These are phyloP conservation scores for Dysphania ambrosioides DNA, from an alignment of 148 eudicot genomes.

Conservation along the genomic window DNA sequence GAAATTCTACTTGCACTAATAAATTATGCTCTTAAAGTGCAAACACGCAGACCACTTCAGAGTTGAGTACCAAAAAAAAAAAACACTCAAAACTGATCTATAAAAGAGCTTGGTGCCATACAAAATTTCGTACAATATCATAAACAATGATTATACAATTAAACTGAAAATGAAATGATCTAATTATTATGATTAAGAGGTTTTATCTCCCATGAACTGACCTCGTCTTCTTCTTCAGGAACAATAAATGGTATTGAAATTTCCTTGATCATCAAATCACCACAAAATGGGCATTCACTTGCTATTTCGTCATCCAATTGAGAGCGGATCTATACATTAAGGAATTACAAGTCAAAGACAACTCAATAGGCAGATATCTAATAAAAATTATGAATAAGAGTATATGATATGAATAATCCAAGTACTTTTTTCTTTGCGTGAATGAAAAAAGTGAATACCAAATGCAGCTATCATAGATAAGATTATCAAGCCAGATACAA, in stretches of 20 bases:
- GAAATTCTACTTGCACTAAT: no score
- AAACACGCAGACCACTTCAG: no score
- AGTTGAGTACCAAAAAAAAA: no score
- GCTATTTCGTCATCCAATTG: slow-evolving; percentile 91
- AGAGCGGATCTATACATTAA: slow-evolving; percentile 59
- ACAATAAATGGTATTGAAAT: slow-evolving; percentile 76
- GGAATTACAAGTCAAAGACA: slow-evolving; percentile 9
- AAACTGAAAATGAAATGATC: slow-evolving; percentile 51
- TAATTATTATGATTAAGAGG: slow-evolving; percentile 42
- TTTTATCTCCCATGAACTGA: slow-evolving; percentile 75
- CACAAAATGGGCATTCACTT: slow-evolving; percentile 93
- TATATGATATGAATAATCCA: neutral
- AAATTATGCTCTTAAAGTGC: no score
- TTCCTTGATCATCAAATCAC: slow-evolving; percentile 91
- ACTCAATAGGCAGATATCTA: neutral
- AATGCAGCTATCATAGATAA: neutral
- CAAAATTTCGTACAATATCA: neutral
- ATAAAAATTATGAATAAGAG: neutral
- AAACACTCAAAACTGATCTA: no score
- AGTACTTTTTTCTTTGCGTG: neutral
- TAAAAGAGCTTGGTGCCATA: no score
- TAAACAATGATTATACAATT: slow-evolving; percentile 21
- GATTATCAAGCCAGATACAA: neutral
- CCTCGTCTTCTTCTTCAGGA: slow-evolving; percentile 56
- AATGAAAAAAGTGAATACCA: neutral